Evolutionary conservation across 2,329 filamentous ascomycete genomes (phyloP), one percentile per base, ranked within the genome.

Genomic region (Penicillium sp.): DNA sequence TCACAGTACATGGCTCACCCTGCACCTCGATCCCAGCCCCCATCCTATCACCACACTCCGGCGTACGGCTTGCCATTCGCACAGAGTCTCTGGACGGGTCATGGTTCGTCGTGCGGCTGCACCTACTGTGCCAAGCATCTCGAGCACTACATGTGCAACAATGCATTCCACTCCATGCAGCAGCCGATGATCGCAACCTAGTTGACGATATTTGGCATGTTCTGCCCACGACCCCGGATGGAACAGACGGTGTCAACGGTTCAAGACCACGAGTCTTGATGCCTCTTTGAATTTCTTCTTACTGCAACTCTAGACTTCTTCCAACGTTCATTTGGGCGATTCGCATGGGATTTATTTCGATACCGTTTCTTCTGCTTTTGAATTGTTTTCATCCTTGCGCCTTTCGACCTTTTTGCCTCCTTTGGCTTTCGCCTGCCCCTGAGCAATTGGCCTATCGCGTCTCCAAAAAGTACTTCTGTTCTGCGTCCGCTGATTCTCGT

Each of bases 61-160:
- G 75, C 78, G 19, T 82, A 79, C 60, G 70, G 75, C 43, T 70
- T 77, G 57, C 76, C 78, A 25, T 79, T 79, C 55, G 71, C 71
- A n/a, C 74, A 76, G 40, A 78, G 72, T 59, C 75, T 76, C 19
- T 82, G 79, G 79, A 77, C 75, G 53, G 73, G 74, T 15, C 76
- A 79, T 61, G 75, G 75, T 29, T 73, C 74, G 3, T 78, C 77
- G 34, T 83, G 80, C 63, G 71, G 72, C 45, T 82, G 80, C 62
- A 63, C 71, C 50, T 77, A 78, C 55, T 82, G 80, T 68, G 72
- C 75, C 47, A 79, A 81, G 58, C 75, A 78, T 50, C 75, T 79
- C 53, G 80, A 82, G 57, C 74, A 78, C 60, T 81, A 81, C 64
- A 78, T 82, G 72, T 70, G 70, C 52, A 68, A 74, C 50, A 73